phyloP scores from a whole-genome alignment of 164 flowering plant species.

The Vitis rotundifolia region DNA sequence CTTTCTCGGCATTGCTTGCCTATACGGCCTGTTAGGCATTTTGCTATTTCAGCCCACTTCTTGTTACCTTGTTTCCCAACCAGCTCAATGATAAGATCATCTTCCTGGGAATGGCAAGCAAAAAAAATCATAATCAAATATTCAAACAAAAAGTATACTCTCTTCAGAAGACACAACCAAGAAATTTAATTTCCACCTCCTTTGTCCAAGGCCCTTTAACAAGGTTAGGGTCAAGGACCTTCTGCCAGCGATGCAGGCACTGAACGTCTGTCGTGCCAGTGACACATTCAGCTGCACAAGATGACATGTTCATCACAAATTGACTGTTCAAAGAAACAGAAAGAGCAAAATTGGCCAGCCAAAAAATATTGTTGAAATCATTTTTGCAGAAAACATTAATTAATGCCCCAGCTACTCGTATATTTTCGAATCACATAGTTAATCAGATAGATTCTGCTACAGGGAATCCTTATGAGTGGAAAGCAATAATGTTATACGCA shows the following conservation, averaged over 20 bases:
- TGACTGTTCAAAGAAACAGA: no score
- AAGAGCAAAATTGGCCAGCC: no score
- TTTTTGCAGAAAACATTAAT: no score
- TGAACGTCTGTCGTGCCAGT: slow-evolving; percentile 64
- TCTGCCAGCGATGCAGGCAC: slow-evolving; percentile 90
- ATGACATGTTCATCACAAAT: no score
- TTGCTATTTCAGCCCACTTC: slow-evolving; percentile 75
- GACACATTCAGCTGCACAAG: slow-evolving; percentile 50
- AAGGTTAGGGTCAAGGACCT: slow-evolving; percentile 77
- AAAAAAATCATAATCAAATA: no score
- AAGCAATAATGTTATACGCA: slow-evolving; percentile 3
- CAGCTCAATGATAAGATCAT: slow-evolving; percentile 51
- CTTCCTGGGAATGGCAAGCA: slow-evolving; percentile 48
- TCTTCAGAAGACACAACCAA: no score
- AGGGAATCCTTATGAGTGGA: background rate
- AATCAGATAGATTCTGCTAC: background rate
- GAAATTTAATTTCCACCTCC: slow-evolving; percentile 45
- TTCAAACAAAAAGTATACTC: no score
- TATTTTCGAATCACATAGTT: no score
- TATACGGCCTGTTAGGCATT: slow-evolving; percentile 68
- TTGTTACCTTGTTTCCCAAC: slow-evolving; percentile 49
- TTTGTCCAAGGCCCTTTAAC: slow-evolving; percentile 79
- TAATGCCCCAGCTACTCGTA: no score
- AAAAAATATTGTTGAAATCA: no score
- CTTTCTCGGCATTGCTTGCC: slow-evolving; percentile 83